phyloP scores from a whole-genome alignment of 805 yeast species.

The Zygoascus biomembranicola region DNA sequence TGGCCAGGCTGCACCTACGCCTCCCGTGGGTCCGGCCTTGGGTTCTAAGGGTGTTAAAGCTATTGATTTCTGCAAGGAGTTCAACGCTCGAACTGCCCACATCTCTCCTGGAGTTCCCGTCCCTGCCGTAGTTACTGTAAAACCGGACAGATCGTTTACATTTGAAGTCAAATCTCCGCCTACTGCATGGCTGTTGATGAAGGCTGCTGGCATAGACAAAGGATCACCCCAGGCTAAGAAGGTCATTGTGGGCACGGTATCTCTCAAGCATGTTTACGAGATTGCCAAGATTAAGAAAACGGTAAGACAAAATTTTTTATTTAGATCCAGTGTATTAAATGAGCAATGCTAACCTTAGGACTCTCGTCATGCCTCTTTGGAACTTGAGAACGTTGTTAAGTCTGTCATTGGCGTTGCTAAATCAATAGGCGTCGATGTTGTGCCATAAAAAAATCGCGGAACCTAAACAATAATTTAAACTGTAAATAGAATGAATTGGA shows the following conservation, averaged over 20 bases:
- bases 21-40: conserved; percentile 98
- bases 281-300: conserved; percentile 87
- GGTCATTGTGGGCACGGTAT: conserved; percentile 50
- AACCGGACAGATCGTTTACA: conserved; percentile 84
- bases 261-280: conserved; percentile 87
- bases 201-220: conserved; percentile 72
- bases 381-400: conserved; percentile 69
- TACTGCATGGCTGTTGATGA: conserved; percentile 74
- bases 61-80: conserved; percentile 95
- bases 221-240: conserved; percentile 69
- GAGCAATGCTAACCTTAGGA: conserved; percentile 38
- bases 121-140: conserved; percentile 76
- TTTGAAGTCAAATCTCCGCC: conserved; percentile 90
- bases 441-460: conserved; percentile 35
- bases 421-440: conserved; percentile 78
- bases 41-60: conserved; percentile 99
- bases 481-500: no score
- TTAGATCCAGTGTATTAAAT: not conserved
- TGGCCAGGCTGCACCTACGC: conserved; percentile 96
- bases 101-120: conserved; percentile 81
- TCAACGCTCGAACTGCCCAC: conserved; percentile 92
- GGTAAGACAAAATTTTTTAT: conserved; percentile 9
- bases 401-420: conserved; percentile 83
- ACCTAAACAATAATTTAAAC: no score
- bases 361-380: conserved; percentile 61